phyloP scores from a whole-genome alignment of 1,139 yeast genomes.

The Debaryomycetaceae sp. region DNA sequence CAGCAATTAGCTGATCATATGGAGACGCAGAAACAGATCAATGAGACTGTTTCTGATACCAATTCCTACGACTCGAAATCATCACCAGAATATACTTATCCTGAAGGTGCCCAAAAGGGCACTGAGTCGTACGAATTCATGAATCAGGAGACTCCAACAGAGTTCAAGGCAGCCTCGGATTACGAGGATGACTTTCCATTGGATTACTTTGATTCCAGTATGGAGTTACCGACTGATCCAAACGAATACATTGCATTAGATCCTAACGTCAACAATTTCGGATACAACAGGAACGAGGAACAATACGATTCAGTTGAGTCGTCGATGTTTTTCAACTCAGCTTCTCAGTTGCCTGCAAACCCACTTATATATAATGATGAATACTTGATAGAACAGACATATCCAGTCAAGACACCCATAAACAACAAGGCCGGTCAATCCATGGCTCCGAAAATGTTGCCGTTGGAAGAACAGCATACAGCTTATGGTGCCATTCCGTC shows the following conservation, averaged over 20 bases:
- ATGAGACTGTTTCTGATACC: constrained; percentile 8
- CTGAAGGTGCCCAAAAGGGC: constrained; percentile 3
- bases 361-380: constrained; percentile 41
- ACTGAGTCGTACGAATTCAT: constrained; percentile 18
- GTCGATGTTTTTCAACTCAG: constrained; percentile 16
- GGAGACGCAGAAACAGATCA: constrained; percentile 25
- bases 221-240: constrained; percentile 12
- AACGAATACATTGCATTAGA: constrained; percentile 37
- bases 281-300: constrained; percentile 18
- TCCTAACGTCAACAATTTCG: constrained; percentile 22
- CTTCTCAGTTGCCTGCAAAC: constrained; percentile 14
- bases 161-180: constrained; percentile 19
- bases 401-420: constrained; percentile 30
- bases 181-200: constrained; percentile 67
- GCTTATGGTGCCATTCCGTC: constrained; percentile 8
- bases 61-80: constrained; percentile 8
- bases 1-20: constrained; percentile 50
- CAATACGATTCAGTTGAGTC: constrained; percentile 30
- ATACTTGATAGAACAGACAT: constrained; percentile 48
- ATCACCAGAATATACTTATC: constrained; percentile 19
- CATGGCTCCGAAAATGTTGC: background rate
- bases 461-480: background rate
- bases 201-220: constrained; percentile 48
- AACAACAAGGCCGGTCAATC: constrained; percentile 1
- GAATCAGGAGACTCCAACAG: constrained; percentile 24